Base-by-base conservation (phyloP, 805 yeast genomes). In the Candida railenensis region DNA sequence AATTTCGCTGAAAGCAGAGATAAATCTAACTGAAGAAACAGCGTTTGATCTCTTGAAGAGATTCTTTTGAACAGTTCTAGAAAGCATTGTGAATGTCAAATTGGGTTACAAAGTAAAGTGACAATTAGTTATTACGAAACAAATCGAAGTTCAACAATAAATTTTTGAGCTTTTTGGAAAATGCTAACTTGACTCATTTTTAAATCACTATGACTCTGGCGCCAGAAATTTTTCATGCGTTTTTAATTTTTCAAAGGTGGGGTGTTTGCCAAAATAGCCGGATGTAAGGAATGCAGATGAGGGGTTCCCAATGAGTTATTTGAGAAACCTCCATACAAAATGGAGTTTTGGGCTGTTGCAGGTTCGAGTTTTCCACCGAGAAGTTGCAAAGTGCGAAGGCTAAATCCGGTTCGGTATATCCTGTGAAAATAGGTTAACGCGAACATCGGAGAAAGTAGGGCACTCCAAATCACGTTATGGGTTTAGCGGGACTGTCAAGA, bases 1-100 rank as follows among this genome's bases (percentile, higher is more conserved):
- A 53, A 72, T 69, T 25, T 69, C 71, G 48, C 61, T 66, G 45
- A 42, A 42, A 15, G 38, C 28, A 42, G 45, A 42, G 14, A 42
- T 16, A 16, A 18, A 42, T 42, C 45, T 42, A 11, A 42, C 32
- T 28, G 45, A 42, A 11, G 16, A n/a, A 12, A 37, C n/a, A 16
- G 22, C 37, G 4, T 15, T 25, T 36, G 36, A 20, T 36, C 39
- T 36, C 39, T 36, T 36, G 39, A 36, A 20, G 22, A 36, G 39
- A 16, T 12, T 15, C 19, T 36, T 16, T 16, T 36, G 39, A 36
- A 19, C 39, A 18, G 39, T 36, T 36, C 39, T 36, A 8, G 39
- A 16, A n/a, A 19, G 19, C 21, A 36, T n/a, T 12, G 18, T 36
- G 21, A 7, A 4, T 36, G 22, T 25, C n/a, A n/a, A n/a, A n/a